Percentiles rank a stretch among this genome's conserved stretches.
Evolutionary conservation across 2,329 filamentous ascomycete genomes (phyloP).

Genomic region (Paecilomyces niveus): DNA sequence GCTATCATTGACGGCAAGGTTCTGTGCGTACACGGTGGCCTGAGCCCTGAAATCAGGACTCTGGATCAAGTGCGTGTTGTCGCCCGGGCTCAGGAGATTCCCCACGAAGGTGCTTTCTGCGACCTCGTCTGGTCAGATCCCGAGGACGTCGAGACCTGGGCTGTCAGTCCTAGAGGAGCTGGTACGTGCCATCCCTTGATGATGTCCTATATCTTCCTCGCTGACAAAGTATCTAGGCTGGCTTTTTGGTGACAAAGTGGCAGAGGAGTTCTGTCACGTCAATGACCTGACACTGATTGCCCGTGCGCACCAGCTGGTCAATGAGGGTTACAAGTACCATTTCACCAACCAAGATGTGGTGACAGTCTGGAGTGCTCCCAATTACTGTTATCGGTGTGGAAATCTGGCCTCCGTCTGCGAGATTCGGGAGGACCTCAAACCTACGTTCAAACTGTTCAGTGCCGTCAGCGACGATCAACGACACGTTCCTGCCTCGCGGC

Average conservation of each 20-base stretch:
- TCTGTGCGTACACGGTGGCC: slow-evolving; percentile 64
- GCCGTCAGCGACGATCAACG: slow-evolving; percentile 41
- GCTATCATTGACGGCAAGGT: slow-evolving; percentile 69
- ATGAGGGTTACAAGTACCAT: slow-evolving; percentile 83
- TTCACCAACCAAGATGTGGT: slow-evolving; percentile 93
- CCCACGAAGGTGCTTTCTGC: slow-evolving; percentile 70
- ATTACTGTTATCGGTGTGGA: slow-evolving; percentile 97
- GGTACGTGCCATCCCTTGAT: slow-evolving; percentile 35
- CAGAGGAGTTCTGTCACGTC: slow-evolving; percentile 70
- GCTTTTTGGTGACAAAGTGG: slow-evolving; percentile 65
- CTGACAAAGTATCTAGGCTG: slow-evolving; percentile 31
- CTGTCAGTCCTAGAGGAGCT: slow-evolving; percentile 60
- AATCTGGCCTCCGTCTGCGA: slow-evolving; percentile 89
- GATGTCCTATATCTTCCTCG: neutral
- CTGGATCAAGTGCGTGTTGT: slow-evolving; percentile 69
- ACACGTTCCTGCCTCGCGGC: slow-evolving; percentile 37
- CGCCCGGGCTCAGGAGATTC: slow-evolving; percentile 67
- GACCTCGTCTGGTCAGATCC: slow-evolving; percentile 72
- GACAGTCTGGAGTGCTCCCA: slow-evolving; percentile 69
- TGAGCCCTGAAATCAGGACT: slow-evolving; percentile 67
- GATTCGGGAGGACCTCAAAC: slow-evolving; percentile 73
- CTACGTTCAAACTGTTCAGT: slow-evolving; percentile 64
- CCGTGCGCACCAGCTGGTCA: slow-evolving; percentile 67
- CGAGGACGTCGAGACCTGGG: slow-evolving; percentile 64
- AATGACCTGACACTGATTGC: slow-evolving; percentile 66